Percentiles rank a stretch among this genome's conserved stretches.
Conservation (phyloP, 2,329 filamentous ascomycete genomes). For the Penicillium sp. region DNA sequence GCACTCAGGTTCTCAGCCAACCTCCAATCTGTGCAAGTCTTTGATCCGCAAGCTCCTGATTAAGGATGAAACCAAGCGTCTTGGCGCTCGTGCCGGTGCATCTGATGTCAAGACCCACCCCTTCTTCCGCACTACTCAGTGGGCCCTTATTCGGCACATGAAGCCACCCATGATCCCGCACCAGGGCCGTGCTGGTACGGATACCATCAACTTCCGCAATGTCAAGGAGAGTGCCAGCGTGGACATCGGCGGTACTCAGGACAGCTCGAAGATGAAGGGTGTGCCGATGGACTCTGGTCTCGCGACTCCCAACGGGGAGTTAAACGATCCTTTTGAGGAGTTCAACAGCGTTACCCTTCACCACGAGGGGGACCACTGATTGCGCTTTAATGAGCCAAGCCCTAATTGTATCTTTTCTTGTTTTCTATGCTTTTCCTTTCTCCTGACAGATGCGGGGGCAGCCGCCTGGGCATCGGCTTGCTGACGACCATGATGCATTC, state of each 20-base stretch:
- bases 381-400: slow-evolving; percentile 4
- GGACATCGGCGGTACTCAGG: slow-evolving; percentile 57
- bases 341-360: slow-evolving; percentile 98
- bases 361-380: slow-evolving; percentile 74
- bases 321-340: slow-evolving; percentile 90
- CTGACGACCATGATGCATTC: slow-evolving; percentile 37
- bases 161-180: slow-evolving; percentile 96
- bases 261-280: slow-evolving; percentile 59
- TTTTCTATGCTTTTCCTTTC: slow-evolving; percentile 7
- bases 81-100: slow-evolving; percentile 90
- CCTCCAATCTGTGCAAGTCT: slow-evolving; percentile 94
- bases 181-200: slow-evolving; percentile 75
- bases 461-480: slow-evolving; percentile 25
- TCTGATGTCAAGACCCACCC: slow-evolving; percentile 95
- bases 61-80: slow-evolving; percentile 91
- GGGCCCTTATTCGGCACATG: slow-evolving; percentile 95
- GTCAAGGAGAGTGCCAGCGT: slow-evolving; percentile 97
- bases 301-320: slow-evolving; percentile 78
- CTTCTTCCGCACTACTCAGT: slow-evolving; percentile 94
- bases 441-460: slow-evolving; percentile 14
- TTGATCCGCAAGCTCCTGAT: slow-evolving; percentile 94
- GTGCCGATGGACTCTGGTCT: slow-evolving; percentile 84
- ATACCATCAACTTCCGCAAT: slow-evolving; percentile 96
- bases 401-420: slow-evolving; percentile 8
- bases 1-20: slow-evolving; percentile 75